Evolutionary conservation across 2,329 filamentous ascomycete genomes (phyloP).

Genomic region (Aspergillus persii): DNA sequence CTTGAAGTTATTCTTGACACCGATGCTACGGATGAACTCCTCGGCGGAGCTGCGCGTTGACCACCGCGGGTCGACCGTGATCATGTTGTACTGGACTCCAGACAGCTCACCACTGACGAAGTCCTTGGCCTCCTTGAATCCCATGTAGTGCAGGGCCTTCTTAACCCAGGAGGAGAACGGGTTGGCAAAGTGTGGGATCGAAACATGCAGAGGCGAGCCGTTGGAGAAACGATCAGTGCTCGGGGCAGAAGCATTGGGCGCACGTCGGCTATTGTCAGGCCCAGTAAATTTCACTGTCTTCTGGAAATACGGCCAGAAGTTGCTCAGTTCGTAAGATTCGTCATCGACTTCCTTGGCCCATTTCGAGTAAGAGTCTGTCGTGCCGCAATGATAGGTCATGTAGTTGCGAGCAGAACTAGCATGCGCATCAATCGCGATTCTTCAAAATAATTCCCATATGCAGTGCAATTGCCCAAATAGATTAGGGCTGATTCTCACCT

Average conservation of each 20-base stretch:
- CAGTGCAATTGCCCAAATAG: background rate
- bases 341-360: background rate
- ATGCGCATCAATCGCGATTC: slow-evolving; percentile 4
- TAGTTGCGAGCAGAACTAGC: slow-evolving; percentile 25
- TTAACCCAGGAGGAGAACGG: slow-evolving; percentile 27
- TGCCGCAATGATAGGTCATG: slow-evolving; percentile 28
- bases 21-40: background rate
- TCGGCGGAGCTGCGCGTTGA: slow-evolving; percentile 9
- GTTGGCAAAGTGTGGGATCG: slow-evolving; percentile 26
- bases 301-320: background rate
- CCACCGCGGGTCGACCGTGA: slow-evolving; percentile 27
- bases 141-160: slow-evolving; percentile 21
- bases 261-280: background rate
- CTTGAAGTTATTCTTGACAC: background rate
- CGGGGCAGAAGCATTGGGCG: background rate
- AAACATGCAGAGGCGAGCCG: slow-evolving; percentile 30
- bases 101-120: slow-evolving; percentile 23
- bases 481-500: background rate
- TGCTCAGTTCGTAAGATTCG: background rate
- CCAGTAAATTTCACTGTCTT: background rate
- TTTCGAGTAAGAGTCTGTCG: slow-evolving; percentile 21
- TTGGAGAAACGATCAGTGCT: slow-evolving; percentile 3
- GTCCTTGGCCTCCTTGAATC: slow-evolving; percentile 21
- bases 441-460: no score
- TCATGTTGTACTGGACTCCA: slow-evolving; percentile 19